Evolutionary conservation across 257 asterid species (phyloP), one percentile per base, ranked within the genome.

Genomic region (Gentiana straminea): DNA sequence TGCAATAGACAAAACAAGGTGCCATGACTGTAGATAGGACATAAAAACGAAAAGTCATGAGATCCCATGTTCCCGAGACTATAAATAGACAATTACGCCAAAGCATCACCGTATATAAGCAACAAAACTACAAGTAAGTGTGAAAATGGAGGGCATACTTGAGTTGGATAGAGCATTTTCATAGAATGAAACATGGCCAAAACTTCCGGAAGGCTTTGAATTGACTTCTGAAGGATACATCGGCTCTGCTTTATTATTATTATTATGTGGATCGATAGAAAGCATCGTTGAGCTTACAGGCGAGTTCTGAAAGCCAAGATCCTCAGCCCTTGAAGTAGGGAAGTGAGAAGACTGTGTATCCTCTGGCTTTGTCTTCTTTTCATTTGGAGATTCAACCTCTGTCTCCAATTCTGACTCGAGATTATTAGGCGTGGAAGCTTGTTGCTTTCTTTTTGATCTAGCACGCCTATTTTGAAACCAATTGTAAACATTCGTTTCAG

Each of bases 391-490:
- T 60, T 92, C 97, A 4, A 86, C 97, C 70, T 88, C 99, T 7
- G 95, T 80, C 80, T 92, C 99, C 33, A 86, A 86, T 69, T 92
- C 99, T 3, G 94, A 86, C 57, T 86, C 97, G 8, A 60, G 68
- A 37, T 83, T 83, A 75, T 77, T 88, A 8, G 84, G 47, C 8
- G 81, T 69, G 15, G 76, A 51, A 46, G 78, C 75, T 55, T 83
- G 94, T 56, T 88, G 97, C 81, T 92, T 92, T 71, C 99, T 73
- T 66, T 88, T 92, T 7, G 99, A 92, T 61, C 99, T 73, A 51
- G 99, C 99, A 35, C 99, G 97, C 79, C 99, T 79, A 55, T 92
- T 92, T 60, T 92, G 99, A 64, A 92, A 92, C 99, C 99, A 92
- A 66, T 92, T 92, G 52, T 92, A 92, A 57, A 92, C 99, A 71